Evolutionary conservation across 1,284 basidiomycete genomes (phyloP), one percentile per base, ranked within the genome.

Genomic region (Cryptococcus neoformans): DNA sequence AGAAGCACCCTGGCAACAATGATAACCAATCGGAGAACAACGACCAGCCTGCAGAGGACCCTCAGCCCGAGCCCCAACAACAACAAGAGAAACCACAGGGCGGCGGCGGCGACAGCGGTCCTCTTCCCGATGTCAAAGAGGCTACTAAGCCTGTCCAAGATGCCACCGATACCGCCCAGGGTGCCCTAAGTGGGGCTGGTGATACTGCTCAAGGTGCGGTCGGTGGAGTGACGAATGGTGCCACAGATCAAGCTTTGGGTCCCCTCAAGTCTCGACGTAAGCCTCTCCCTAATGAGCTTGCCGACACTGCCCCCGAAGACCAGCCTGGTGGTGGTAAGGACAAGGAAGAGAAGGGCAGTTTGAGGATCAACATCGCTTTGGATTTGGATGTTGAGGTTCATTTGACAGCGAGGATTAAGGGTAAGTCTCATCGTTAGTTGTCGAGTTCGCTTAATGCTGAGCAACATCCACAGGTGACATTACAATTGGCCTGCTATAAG

Each of bases 321-420:
- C 53, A 49, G 46, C 45, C 45, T 12, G 54, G 42, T 17, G 54
- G 45, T 9, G 58, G 58, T 3, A 60, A 60, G 49, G 42, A 53
- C 36, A 47, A 57, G 9, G 57, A 62, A 12, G 61, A 62, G 42
- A 50, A 49, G 47, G 54, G 55, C n/a, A 55, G 52, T 44, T 44
- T 62, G 36, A 56, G 53, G 35, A 62, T 62, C 51, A 59, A 56
- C 39, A 62, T 62, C 44, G 49, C 55, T 35, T 48, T 62, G 50
- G 61, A 62, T 54, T 47, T 62, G 40, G 61, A 62, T 44, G 61
- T 62, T 37, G 61, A 62, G 49, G 61, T 62, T 36, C 61, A 62
- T 44, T 51, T 62, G 38, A 51, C 55, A 40, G 61, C 61, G 28
- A 53, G 61, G 40, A 49, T 62, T 47, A 62, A 62, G 48, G 61